phyloP scores from a whole-genome alignment of 1,284 basidiomycete species.

The Sporisorium sorghi region DNA sequence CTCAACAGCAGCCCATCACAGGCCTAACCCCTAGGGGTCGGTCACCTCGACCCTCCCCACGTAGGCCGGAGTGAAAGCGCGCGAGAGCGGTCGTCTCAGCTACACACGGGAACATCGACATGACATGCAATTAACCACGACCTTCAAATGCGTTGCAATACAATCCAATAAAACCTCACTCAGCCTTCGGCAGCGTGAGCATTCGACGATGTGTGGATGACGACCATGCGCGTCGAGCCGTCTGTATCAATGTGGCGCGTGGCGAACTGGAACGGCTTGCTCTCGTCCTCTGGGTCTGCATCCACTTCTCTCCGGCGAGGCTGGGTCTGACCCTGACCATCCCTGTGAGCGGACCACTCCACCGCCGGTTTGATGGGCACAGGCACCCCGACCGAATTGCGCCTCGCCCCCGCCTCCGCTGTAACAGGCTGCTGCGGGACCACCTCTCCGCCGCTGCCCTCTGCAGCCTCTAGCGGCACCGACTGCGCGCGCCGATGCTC shows the following conservation, averaged over 20 bases:
- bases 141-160: neutral
- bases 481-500: constrained; percentile 10
- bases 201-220: constrained; percentile 25
- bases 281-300: constrained; percentile 9
- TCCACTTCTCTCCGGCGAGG: neutral
- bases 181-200: neutral
- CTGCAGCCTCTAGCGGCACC: constrained; percentile 9
- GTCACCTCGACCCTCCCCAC: too few species aligned
- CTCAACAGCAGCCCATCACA: too few species aligned
- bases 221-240: constrained; percentile 27
- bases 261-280: constrained; percentile 21
- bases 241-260: constrained; percentile 23
- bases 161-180: neutral
- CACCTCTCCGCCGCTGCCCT: neutral
- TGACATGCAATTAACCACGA: neutral
- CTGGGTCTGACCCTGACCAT: constrained; percentile 18
- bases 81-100: too few species aligned
- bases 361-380: constrained; percentile 12
- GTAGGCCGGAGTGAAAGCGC: too few species aligned
- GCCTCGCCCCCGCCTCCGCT: neutral
- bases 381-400: constrained; percentile 10
- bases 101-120: too few species aligned
- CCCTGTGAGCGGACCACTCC: constrained; percentile 28
- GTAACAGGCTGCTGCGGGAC: neutral
- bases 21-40: too few species aligned